A percentile compares a stretch with the other conserved stretches of the same genome.
phyloP scores from a whole-genome alignment of 768 basidiomycete species.

The Pseudohyphozyma bogoriensis region DNA sequence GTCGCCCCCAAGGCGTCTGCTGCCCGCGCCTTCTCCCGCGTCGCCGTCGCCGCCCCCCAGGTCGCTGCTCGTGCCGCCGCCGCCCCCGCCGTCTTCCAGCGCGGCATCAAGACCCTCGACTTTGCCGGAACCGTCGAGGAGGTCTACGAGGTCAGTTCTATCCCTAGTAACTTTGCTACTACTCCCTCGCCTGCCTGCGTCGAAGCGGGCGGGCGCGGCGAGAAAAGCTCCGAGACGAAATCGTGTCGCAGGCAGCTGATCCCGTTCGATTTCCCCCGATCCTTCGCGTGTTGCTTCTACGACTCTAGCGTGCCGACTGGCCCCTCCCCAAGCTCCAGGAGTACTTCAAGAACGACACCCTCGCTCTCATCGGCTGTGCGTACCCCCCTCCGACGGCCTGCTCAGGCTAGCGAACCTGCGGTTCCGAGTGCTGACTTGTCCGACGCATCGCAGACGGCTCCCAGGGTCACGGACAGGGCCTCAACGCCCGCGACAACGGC shows the following conservation, averaged over 20 bases:
- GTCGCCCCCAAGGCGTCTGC: too few relatives aligned
- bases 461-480: conserved; percentile 84
- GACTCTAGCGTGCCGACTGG: conserved; percentile 55
- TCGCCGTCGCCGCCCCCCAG: conserved; percentile 46
- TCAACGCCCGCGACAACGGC: conserved; percentile 98
- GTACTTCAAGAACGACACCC: conserved; percentile 99
- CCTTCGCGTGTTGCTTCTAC: background rate
- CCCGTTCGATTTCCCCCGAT: background rate
- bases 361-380: conserved; percentile 72
- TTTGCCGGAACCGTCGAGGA: conserved; percentile 33
- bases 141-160: conserved; percentile 30
- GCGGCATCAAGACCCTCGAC: conserved; percentile 34
- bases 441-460: conserved; percentile 98
- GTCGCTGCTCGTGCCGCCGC: conserved; percentile 46
- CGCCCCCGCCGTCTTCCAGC: conserved; percentile 9
- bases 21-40: background rate
- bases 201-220: background rate
- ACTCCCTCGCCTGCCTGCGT: background rate
- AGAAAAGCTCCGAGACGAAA: background rate
- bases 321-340: conserved; percentile 94
- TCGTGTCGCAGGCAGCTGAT: background rate
- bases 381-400: too few relatives aligned
- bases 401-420: too few relatives aligned
- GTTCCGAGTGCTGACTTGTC: too few relatives aligned
- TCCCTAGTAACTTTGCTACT: background rate